These are phyloP conservation scores for Thielaviopsis musarum DNA, from an alignment of 2,329 filamentous ascomycete genomes.

Conservation along the genomic window DNA sequence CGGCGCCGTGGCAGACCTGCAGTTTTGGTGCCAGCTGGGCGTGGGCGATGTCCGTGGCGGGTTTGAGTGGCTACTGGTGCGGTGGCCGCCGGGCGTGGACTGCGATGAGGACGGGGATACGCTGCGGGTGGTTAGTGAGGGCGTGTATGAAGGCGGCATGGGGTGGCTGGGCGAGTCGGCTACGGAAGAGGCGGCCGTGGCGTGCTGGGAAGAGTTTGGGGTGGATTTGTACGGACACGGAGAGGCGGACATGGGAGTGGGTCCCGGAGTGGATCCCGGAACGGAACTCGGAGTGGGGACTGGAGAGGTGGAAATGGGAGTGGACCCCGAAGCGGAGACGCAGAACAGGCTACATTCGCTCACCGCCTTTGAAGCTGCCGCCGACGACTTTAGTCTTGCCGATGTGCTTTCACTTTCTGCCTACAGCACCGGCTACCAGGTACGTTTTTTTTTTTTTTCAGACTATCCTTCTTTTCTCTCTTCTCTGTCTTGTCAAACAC, in stretches of 20 bases:
- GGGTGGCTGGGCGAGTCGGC: conserved; percentile 45
- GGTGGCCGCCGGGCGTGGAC: conserved; percentile 58
- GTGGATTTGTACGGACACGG: conserved; percentile 37
- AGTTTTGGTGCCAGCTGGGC: conserved; percentile 95
- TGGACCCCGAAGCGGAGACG: conserved; percentile 12
- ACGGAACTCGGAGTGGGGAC: no score
- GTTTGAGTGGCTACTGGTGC: conserved; percentile 73
- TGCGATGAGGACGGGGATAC: conserved; percentile 48
- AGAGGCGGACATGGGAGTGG: no score
- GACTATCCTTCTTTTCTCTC: conserved; percentile 1
- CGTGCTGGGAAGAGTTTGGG: conserved; percentile 51
- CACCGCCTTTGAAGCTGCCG: conserved; percentile 34
- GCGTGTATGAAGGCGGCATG: conserved; percentile 65
- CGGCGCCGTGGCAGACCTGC: conserved; percentile 64
- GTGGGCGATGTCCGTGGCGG: conserved; percentile 80
- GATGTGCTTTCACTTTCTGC: conserved; percentile 41
- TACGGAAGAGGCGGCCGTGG: conserved; percentile 37
- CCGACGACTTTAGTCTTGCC: conserved; percentile 45
- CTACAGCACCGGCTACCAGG: conserved; percentile 25
- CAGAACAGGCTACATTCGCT: conserved; percentile 22
- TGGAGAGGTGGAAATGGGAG: no score
- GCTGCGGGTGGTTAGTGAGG: conserved; percentile 64
- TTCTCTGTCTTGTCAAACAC: neutral
- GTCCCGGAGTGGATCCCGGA: no score
- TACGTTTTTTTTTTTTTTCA: conserved; percentile 14